phyloP scores from a whole-genome alignment of 2,329 filamentous ascomycete genomes.

The Pyricularia grisea region DNA sequence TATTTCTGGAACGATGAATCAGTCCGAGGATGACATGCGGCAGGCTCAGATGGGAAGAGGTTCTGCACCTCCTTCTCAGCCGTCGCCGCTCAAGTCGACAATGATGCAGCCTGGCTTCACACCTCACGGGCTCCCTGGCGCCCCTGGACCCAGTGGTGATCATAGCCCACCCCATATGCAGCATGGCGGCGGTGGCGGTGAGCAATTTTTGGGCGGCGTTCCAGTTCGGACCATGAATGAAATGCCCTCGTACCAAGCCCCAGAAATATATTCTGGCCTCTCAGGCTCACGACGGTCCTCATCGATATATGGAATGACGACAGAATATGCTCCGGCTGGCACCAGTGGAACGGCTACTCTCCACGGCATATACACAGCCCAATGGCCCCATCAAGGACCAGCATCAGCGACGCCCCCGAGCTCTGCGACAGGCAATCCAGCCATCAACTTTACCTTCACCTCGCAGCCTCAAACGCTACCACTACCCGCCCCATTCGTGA shows the following conservation, averaged over 20 bases:
- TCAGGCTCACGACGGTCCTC: background rate
- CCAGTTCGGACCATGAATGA: slow-evolving; percentile 13
- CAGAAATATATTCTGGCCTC: slow-evolving; percentile 23
- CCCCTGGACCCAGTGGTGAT: slow-evolving; percentile 19
- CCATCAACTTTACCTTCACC: slow-evolving; percentile 35
- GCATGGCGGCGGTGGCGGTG: slow-evolving; percentile 9
- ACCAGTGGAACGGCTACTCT: slow-evolving; percentile 17
- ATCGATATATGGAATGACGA: background rate
- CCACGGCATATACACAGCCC: slow-evolving; percentile 30
- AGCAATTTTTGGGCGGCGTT: slow-evolving; percentile 10
- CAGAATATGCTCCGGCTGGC: background rate
- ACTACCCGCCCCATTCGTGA: background rate
- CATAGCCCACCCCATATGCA: slow-evolving; percentile 20
- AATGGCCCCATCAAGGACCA: slow-evolving; percentile 21
- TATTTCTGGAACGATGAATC: slow-evolving; percentile 24
- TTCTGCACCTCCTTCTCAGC: background rate
- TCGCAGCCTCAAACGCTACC: background rate
- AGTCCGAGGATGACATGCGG: slow-evolving; percentile 31
- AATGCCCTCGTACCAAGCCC: slow-evolving; percentile 23
- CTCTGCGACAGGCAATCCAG: slow-evolving; percentile 26
- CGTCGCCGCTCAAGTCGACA: slow-evolving; percentile 20
- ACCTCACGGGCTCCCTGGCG: slow-evolving; percentile 23
- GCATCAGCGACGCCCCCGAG: background rate
- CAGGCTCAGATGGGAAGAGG: slow-evolving; percentile 5
- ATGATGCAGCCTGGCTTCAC: slow-evolving; percentile 10